Evolutionary conservation across 805 yeast species (phyloP), one percentile per base, ranked within the genome.

Genomic region (Sungouiozyma ichnusensis): DNA sequence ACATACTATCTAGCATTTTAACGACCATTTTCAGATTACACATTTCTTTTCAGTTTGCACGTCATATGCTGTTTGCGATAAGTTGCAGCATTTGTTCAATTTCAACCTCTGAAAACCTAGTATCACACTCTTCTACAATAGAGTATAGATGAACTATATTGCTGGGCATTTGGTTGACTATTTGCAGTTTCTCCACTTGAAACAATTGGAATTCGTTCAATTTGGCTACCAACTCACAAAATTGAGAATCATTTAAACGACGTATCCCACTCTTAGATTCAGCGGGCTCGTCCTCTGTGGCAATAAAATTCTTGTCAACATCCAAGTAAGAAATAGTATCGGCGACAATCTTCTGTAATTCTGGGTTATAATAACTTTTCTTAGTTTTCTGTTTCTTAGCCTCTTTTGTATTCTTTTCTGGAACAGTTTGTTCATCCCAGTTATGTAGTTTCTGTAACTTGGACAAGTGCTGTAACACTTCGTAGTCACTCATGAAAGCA

Each of bases 91-190:
- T 72, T 3, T 67, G 65, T 37, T 77, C 73, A 38, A 84, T 70
- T 45, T 79, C 71, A 1, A 75, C 81, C 45, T 83, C 85, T n/a
- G 66, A 64, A 52, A 87, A 81, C 51, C 98, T 69, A 47, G 76
- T 78, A 51, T 90, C 98, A 61, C 95, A 90, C 57, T 92, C 97
- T 57, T 90, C 98, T 1, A 90, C 77, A 20, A 90, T 65, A 0
- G 92, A 72, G 57, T 78, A 86, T 40, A 90, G 67, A 32, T 76
- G 80, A 11, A 88, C 96, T 69, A 85, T 65, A 4, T 85, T 76
- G 37, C 80, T 68, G 1, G 98, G 98, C 20, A 85, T 69, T 6
- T 79, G 68, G 58, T 90, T 88, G 43, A 88, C 72, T 33, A 90
- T 75, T 63, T 90, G 96, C 34, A 90, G 66, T 49, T 79, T 77